A percentile compares a stretch with the other conserved stretches of the same genome.
Conservation (phyloP, 2,329 filamentous ascomycete species). For the Cladosporium velox region DNA sequence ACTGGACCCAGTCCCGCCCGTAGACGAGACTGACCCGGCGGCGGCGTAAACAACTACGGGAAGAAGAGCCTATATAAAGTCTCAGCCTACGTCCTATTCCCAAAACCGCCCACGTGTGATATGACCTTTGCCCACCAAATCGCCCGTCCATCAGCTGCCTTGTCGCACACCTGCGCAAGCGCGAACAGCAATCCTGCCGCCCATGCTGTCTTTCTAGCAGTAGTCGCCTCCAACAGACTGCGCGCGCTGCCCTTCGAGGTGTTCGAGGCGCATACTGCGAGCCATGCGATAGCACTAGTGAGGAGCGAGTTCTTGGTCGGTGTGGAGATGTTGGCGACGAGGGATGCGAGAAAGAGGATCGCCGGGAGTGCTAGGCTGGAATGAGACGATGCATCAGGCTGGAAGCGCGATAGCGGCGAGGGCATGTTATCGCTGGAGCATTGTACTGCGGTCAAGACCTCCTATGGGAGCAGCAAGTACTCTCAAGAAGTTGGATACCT, state of each 20-base stretch:
- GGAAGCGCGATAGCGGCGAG: slow-evolving; percentile 29
- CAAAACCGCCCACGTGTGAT: slow-evolving; percentile 14
- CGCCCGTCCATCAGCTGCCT: slow-evolving; percentile 46
- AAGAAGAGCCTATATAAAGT: slow-evolving; percentile 32
- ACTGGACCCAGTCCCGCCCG: slow-evolving; percentile 25
- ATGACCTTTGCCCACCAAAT: slow-evolving; percentile 51
- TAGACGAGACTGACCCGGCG: neutral
- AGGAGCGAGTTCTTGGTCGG: slow-evolving; percentile 46
- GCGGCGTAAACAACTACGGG: slow-evolving; percentile 30
- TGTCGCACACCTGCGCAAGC: slow-evolving; percentile 47
- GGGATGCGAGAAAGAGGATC: slow-evolving; percentile 39
- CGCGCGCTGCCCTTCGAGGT: slow-evolving; percentile 36
- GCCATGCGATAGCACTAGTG: slow-evolving; percentile 47
- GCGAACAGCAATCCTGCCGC: slow-evolving; percentile 46
- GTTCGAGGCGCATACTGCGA: slow-evolving; percentile 41
- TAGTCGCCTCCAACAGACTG: slow-evolving; percentile 27
- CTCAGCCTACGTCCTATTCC: slow-evolving; percentile 29
- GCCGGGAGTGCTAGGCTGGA: slow-evolving; percentile 30
- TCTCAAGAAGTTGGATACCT: slow-evolving; percentile 2
- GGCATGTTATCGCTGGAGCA: slow-evolving; percentile 25
- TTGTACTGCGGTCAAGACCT: slow-evolving; percentile 10
- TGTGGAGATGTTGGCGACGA: slow-evolving; percentile 39
- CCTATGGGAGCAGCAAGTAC: neutral
- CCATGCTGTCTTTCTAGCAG: slow-evolving; percentile 39
- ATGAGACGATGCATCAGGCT: slow-evolving; percentile 28